Percentiles rank a stretch among this genome's conserved stretches.
Conservation (phyloP, 73 alveolate genomes). For the Paramecium sexaurelia region DNA sequence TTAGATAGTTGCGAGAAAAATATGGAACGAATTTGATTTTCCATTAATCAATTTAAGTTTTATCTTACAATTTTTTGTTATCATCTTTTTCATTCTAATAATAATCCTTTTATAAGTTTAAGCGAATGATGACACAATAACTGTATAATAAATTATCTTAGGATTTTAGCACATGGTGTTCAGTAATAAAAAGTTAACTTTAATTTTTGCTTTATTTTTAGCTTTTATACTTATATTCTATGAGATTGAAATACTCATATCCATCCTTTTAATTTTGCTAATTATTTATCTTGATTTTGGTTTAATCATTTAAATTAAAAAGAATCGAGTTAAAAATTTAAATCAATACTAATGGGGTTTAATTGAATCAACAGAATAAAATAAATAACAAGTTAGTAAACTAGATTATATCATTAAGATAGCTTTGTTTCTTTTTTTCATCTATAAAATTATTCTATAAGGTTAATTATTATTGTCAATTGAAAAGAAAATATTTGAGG, state of each 20-base stretch:
- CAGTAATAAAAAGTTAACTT: background rate
- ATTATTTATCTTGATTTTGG: background rate
- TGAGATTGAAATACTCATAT: background rate
- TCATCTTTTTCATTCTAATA: background rate
- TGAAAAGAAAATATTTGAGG: background rate
- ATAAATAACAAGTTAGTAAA: background rate
- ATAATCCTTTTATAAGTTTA: background rate
- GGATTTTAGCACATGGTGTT: background rate
- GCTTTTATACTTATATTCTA: background rate
- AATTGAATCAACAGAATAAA: background rate
- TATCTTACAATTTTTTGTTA: background rate
- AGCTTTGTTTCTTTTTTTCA: background rate
- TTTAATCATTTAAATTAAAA: background rate
- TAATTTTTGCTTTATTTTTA: background rate
- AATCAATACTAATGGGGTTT: background rate
- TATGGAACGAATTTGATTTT: constrained; percentile 15
- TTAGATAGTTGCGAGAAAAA: background rate
- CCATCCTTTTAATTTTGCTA: background rate
- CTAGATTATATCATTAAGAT: background rate
- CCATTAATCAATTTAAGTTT: background rate
- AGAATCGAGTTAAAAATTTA: background rate
- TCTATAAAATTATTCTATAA: background rate
- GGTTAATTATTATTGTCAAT: background rate
- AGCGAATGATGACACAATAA: background rate
- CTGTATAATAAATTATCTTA: background rate